A percentile compares a stretch with the other conserved stretches of the same genome.
Conservation (phyloP, 441 rosid genomes). For the Mallotus repandus region DNA sequence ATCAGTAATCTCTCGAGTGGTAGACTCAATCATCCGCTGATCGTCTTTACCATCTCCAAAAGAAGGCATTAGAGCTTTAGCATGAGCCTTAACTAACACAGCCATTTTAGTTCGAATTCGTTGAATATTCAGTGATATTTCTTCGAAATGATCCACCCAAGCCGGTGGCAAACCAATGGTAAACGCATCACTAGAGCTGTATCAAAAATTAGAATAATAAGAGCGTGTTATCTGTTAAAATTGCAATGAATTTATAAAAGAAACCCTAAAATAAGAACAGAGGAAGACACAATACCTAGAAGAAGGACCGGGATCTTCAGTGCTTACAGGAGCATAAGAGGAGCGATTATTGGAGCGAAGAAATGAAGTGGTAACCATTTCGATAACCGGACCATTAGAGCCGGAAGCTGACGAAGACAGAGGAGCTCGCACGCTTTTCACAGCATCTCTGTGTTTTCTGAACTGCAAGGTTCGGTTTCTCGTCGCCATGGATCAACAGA, state of each 20-base stretch:
- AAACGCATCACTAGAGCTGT: slow-evolving; percentile 11
- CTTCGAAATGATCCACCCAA: slow-evolving; percentile 84
- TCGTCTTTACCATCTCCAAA: slow-evolving; percentile 83
- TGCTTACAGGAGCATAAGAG: slow-evolving; percentile 64
- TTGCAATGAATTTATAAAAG: too few relatives aligned
- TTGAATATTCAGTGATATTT: slow-evolving; percentile 63
- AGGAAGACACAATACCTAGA: slow-evolving; percentile 5
- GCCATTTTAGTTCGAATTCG: slow-evolving; percentile 55
- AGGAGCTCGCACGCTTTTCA: slow-evolving; percentile 67
- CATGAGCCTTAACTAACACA: slow-evolving; percentile 73
- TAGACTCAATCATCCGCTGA: slow-evolving; percentile 62
- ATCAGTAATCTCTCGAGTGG: slow-evolving; percentile 66
- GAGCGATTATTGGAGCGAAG: slow-evolving; percentile 52
- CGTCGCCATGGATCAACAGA: slow-evolving; percentile 48
- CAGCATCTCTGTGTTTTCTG: slow-evolving; percentile 65
- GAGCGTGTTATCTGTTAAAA: too few relatives aligned
- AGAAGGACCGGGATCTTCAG: slow-evolving; percentile 44
- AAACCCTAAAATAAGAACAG: neutral
- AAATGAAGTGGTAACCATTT: slow-evolving; percentile 70
- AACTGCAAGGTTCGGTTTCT: slow-evolving; percentile 58
- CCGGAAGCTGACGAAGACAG: slow-evolving; percentile 28
- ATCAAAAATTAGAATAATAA: neutral
- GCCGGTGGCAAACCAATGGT: slow-evolving; percentile 68
- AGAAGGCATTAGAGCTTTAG: slow-evolving; percentile 86
- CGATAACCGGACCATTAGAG: slow-evolving; percentile 60